Evolutionary conservation across 345 rosid species (phyloP), one percentile per base, ranked within the genome.

Genomic region (Iberis pinnata): DNA sequence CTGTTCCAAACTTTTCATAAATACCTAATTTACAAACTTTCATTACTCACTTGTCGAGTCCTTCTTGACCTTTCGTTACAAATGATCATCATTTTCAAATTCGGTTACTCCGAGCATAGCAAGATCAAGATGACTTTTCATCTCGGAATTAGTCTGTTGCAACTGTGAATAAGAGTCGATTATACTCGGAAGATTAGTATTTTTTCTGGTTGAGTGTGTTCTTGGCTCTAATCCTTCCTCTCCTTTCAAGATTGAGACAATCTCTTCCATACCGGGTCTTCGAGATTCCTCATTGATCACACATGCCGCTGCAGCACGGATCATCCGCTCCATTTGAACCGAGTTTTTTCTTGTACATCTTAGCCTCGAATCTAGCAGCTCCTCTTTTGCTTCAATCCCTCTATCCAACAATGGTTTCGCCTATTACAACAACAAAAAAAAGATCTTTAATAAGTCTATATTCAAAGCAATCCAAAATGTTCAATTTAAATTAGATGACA

Each of bases 41-140:
- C 0, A 50, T 14, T 51, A 7, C 8, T 41, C 12, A 39, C 27
- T 13, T 48, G 15, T 46, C 8, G 8, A 29, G 10, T 29, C 33
- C 0, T 6, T 88, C 75, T n/a, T n/a, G n/a, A n/a, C 84, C 18
- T 82, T 78, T 36, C 76, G 50, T 20, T 77, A 72, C 54, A 80
- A 70, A 57, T 69, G 81, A 49, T 85, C 82, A 18, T 80, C 92
- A 0, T 83, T 95, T 63, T 80, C 96, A 56, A 84, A 67, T 35
- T 88, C 97, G 0, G 94, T 61, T 63, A 88, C 95, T 67, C 98
- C 98, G 12, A 83, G 70, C 95, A 92, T 87, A 8, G 96, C 97
- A 57, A 92, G 67, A 56, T 90, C 97, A 48, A 92, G 73, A 72
- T 92, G 98, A 66, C 84, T 73, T 27, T 70, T 88, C 88, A 85